Conservation (phyloP, 2,329 filamentous ascomycete genomes). For the Verticillium nubilum region DNA sequence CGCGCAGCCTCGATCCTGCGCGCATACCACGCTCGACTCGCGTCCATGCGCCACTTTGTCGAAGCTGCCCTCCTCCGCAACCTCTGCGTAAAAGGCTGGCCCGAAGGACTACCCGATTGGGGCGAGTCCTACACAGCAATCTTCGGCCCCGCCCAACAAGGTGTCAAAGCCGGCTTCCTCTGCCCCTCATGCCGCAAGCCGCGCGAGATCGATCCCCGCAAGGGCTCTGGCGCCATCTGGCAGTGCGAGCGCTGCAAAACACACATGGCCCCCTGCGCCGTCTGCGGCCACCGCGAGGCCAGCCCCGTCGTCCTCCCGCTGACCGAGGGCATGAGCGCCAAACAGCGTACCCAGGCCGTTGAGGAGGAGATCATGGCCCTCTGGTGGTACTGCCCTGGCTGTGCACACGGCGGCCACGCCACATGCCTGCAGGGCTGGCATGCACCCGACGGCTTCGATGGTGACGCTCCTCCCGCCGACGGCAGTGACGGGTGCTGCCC, state of each 20-base stretch:
- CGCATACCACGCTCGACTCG: slow-evolving; percentile 56
- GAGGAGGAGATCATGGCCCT: slow-evolving; percentile 27
- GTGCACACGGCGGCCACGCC: slow-evolving; percentile 57
- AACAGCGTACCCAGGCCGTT: background rate
- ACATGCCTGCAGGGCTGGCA: slow-evolving; percentile 58
- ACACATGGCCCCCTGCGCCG: slow-evolving; percentile 50
- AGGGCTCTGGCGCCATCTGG: slow-evolving; percentile 43
- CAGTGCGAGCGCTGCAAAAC: slow-evolving; percentile 50
- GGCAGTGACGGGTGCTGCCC: slow-evolving; percentile 55
- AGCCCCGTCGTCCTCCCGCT: slow-evolving; percentile 28
- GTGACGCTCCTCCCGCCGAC: slow-evolving; percentile 14
- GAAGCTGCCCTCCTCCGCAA: slow-evolving; percentile 59
- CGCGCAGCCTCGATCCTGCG: slow-evolving; percentile 52
- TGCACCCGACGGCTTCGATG: slow-evolving; percentile 22
- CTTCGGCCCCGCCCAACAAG: slow-evolving; percentile 48
- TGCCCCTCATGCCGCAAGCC: slow-evolving; percentile 54
- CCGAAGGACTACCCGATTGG: slow-evolving; percentile 43
- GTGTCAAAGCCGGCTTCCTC: slow-evolving; percentile 46
- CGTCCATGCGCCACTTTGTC: slow-evolving; percentile 52
- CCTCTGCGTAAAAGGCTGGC: slow-evolving; percentile 53
- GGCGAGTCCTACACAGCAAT: slow-evolving; percentile 49
- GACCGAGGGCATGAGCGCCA: slow-evolving; percentile 2
- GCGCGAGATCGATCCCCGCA: slow-evolving; percentile 43
- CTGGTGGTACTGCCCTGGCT: slow-evolving; percentile 62
- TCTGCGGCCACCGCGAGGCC: slow-evolving; percentile 50